Evolutionary conservation across 805 yeast genomes (phyloP), one percentile per base, ranked within the genome.

Genomic region (Diddensiella transvaalensis): DNA sequence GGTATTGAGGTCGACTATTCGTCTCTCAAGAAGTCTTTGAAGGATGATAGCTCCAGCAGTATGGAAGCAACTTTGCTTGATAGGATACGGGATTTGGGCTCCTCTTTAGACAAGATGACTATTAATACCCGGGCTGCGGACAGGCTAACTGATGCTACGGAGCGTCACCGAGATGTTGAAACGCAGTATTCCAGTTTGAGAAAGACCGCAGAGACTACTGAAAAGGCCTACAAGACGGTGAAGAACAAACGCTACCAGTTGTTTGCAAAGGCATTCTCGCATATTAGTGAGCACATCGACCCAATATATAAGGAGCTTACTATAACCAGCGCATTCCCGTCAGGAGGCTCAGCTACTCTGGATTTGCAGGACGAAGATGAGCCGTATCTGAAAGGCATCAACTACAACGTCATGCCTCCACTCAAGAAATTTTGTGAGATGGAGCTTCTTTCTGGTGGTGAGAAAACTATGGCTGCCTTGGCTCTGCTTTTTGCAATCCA

Each of bases 341-440:
- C 85, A 23, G 97, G 97, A 38, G 98, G 98, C 1, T 82, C 93
- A n/a, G 98, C 98, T 0, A 84, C 87, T 53, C 71, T 93, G 49
- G 83, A 91, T 0, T 67, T 89, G 32, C 96, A 88, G 57, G 90
- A 88, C 58, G 93, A 84, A 51, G 96, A 87, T 52, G 96, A 87
- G 57, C 97, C 98, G 2, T 93, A 83, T 59, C 65, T 77, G 26
- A 79, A 81, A 0, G 99, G 98, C 1, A 75, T 89, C 40, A 85
- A 81, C 57, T 93, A 87, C 59, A 93, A 88, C 64, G 96, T 96
- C 0, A 89, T 89, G 85, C 98, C 98, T 1, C 98, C 98, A 6
- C 77, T 86, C 79, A 93, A 93, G 60, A 74, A 96, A 56, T 93
- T 89, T 65, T 77, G 91, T 56, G 96, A 87, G 55, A 89, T 93